Evolutionary conservation across 208 protist species (phyloP).

Genomic region (Trypanosoma grayi): DNA sequence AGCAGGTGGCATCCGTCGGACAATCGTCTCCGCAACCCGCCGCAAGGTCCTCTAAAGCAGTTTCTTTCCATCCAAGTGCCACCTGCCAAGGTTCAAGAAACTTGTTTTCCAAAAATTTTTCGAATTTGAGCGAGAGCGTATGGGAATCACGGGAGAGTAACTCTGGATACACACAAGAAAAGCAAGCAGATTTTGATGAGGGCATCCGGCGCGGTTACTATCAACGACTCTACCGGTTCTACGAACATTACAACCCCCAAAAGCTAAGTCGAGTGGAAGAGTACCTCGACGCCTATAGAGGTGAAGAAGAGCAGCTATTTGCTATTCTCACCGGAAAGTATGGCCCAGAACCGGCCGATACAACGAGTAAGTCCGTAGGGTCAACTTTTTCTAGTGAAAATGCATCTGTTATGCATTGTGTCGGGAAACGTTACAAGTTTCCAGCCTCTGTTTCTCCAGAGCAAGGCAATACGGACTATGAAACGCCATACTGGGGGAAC

Average conservation of each 20-base stretch:
- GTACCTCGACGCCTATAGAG: conserved; percentile 42
- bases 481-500: conserved; percentile 75
- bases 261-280: conserved; percentile 59
- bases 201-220: conserved; percentile 34
- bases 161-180: conserved; percentile 40
- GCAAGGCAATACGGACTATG: conserved; percentile 72
- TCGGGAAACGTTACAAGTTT: conserved; percentile 50
- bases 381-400: conserved; percentile 45
- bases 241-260: conserved; percentile 70
- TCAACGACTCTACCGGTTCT: conserved; percentile 59
- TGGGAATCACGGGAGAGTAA: conserved; percentile 56
- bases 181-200: conserved; percentile 25
- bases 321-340: conserved; percentile 72
- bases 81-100: background rate
- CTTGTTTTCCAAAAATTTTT: conserved; percentile 18
- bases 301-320: conserved; percentile 72
- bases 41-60: background rate
- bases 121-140: conserved; percentile 33
- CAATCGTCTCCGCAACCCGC: background rate
- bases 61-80: conserved; percentile 12
- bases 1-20: background rate
- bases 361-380: background rate
- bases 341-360: conserved; percentile 45
- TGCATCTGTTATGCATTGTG: conserved; percentile 53
- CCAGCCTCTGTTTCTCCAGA: conserved; percentile 54